Evolutionary conservation across 768 basidiomycete species (phyloP).

Genomic region (Hydnomerulius pinastri): DNA sequence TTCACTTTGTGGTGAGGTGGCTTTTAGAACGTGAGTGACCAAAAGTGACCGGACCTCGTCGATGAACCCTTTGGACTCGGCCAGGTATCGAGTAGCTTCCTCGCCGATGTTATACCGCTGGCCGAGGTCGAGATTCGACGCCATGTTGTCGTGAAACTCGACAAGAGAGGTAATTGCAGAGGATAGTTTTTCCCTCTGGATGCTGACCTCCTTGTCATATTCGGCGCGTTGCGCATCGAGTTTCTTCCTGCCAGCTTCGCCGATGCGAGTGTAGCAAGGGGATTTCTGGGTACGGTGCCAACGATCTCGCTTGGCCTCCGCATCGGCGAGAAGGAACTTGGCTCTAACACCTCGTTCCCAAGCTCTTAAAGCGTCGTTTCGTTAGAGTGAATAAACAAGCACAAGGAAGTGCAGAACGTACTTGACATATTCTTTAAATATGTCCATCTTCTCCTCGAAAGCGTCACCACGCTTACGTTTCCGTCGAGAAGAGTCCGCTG

Average conservation of each 20-base stretch:
- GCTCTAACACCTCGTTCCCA: slow-evolving; percentile 35
- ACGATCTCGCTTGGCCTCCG: slow-evolving; percentile 28
- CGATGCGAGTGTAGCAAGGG: slow-evolving; percentile 27
- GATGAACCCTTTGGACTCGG: slow-evolving; percentile 27
- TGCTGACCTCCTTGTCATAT: slow-evolving; percentile 26
- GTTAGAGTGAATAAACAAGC: not conserved
- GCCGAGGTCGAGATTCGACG: slow-evolving; percentile 27
- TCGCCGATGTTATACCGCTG: slow-evolving; percentile 27
- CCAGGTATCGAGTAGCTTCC: slow-evolving; percentile 22
- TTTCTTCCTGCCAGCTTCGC: slow-evolving; percentile 30
- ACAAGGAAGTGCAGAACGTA: slow-evolving; percentile 11
- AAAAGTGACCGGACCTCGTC: slow-evolving; percentile 26
- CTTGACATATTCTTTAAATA: slow-evolving; percentile 33
- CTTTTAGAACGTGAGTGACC: slow-evolving; percentile 18
- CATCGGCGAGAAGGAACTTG: slow-evolving; percentile 25
- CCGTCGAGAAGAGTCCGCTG: slow-evolving; percentile 15
- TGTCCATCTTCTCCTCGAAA: slow-evolving; percentile 22
- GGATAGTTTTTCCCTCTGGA: slow-evolving; percentile 27
- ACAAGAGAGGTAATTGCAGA: slow-evolving; percentile 25
- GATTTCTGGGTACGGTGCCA: slow-evolving; percentile 35
- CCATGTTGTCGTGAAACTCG: slow-evolving; percentile 19
- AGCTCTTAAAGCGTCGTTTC: slow-evolving; percentile 12
- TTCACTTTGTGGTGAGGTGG: not conserved
- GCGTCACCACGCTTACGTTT: slow-evolving; percentile 29
- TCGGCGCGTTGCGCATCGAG: slow-evolving; percentile 29